Evolutionary conservation across 2,329 filamentous ascomycete genomes (phyloP), one percentile per base, ranked within the genome.

Genomic region (Aureobasidium uvarum): DNA sequence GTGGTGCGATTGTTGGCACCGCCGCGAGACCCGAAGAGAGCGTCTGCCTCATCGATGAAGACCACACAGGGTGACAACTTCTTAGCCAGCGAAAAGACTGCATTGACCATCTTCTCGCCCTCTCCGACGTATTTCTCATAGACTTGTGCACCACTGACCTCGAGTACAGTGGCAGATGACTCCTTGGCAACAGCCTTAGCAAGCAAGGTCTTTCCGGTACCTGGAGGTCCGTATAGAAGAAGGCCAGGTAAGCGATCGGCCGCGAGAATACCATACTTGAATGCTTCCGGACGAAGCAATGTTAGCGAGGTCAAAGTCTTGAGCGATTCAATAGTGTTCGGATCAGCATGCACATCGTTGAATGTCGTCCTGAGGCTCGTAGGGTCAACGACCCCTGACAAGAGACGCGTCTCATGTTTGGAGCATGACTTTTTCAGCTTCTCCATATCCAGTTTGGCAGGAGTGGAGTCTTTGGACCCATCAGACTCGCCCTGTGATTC

Each of bases 111-210:
- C 83, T 98, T 98, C 79, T 99, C 95, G 67, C 91, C 91, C 76
- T 98, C 92, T 25, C 95, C 95, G 3, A 98, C 91, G 76, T 91
- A 98, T 85, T 96, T 98, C 75, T 97, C 91, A 76, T 96, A 96
- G 71, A 99, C 90, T 69, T 92, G 91, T 1, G 92, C 92, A 2
- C 92, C 94, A 69, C 89, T 93, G 48, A 98, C 87, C 77, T 98
- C 93, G 45, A 99, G 81, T 36, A 89, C 84, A 0, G 84, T 87
- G 2, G 89, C 88, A 83, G 85, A 84, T 65, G 82, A 85, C 72
- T 87, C 84, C 66, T 86, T 86, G 2, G 86, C 86, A 0, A 88
- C 85, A 2, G 86, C 85, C 74, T 88, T 88, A 51, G 86, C 85
- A 25, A 87, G 84, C 1, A 96, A 85, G 0, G 91, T 96, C 81